phyloP scores from a whole-genome alignment of 257 asterid species.

The Solanum tarapatanum region DNA sequence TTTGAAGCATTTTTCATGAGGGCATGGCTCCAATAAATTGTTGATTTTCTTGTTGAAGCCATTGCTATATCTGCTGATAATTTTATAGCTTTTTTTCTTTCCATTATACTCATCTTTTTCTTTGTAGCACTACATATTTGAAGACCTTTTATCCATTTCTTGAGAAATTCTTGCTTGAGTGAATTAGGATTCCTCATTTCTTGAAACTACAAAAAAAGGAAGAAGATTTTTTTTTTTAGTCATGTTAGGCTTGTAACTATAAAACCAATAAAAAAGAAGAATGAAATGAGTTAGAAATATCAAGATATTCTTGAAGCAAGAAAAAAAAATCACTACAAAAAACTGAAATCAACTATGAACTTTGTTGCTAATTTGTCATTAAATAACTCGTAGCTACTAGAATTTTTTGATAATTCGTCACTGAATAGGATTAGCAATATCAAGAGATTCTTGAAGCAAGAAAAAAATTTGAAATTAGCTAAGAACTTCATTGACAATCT shows the following conservation, averaged over 20 bases:
- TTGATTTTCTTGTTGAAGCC: slow-evolving; percentile 45
- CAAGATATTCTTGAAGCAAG: neutral
- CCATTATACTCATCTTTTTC: slow-evolving; percentile 36
- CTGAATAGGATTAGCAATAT: neutral
- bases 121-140: slow-evolving; percentile 26
- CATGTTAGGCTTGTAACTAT: neutral
- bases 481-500: neutral
- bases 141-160: slow-evolving; percentile 69
- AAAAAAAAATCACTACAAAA: too few relatives aligned
- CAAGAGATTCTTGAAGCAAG: neutral
- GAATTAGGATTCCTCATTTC: slow-evolving; percentile 26
- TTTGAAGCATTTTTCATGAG: slow-evolving; percentile 20
- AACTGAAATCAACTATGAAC: neutral
- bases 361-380: neutral
- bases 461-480: neutral
- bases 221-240: too few relatives aligned
- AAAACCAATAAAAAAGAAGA: neutral
- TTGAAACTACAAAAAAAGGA: neutral
- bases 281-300: neutral
- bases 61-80: slow-evolving; percentile 73
- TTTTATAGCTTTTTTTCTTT: slow-evolving; percentile 57
- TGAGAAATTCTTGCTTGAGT: slow-evolving; percentile 55
- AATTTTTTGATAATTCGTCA: neutral
- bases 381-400: neutral
- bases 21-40: slow-evolving; percentile 47